Evolutionary conservation across 169 alveolate species (phyloP).

Genomic region (Eimeria maxima): DNA sequence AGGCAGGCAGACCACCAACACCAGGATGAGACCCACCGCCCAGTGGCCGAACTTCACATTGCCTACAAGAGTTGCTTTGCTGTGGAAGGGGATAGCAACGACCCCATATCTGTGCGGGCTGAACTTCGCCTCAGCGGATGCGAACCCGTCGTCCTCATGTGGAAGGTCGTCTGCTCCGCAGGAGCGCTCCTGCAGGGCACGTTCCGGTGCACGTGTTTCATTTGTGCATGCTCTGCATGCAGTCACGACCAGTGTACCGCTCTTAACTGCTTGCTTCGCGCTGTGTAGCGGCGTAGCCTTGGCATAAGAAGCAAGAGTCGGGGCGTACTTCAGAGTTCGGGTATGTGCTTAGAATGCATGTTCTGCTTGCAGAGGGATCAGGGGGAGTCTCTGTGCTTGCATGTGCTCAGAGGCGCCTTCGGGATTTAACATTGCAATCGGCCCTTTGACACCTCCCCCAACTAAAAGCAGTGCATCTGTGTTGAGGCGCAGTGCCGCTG

Average conservation of each 20-base stretch:
- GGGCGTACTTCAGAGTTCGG: background rate
- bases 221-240: background rate
- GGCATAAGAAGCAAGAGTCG: background rate
- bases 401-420: slow-evolving; percentile 15
- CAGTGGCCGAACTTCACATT: slow-evolving; percentile 77
- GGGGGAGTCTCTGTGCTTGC: background rate
- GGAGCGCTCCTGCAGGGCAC: slow-evolving; percentile 60
- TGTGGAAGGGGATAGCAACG: slow-evolving; percentile 47
- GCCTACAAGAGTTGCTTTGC: slow-evolving; percentile 68
- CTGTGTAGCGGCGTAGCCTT: background rate
- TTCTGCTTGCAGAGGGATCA: background rate
- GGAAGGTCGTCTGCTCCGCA: slow-evolving; percentile 61
- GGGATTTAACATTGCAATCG: slow-evolving; percentile 38
- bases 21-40: slow-evolving; percentile 79
- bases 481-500: slow-evolving; percentile 39
- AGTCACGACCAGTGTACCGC: background rate
- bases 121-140: slow-evolving; percentile 54
- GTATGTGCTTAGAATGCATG: background rate
- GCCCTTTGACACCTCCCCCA: slow-evolving; percentile 54
- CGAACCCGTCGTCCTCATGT: slow-evolving; percentile 72
- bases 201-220: background rate
- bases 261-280: background rate
- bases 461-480: background rate
- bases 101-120: slow-evolving; percentile 60
- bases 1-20: slow-evolving; percentile 69